A percentile compares a stretch with the other conserved stretches of the same genome.
These are phyloP conservation scores for Russula sp. DNA, from an alignment of 768 basidiomycete species.

Conservation along the genomic window DNA sequence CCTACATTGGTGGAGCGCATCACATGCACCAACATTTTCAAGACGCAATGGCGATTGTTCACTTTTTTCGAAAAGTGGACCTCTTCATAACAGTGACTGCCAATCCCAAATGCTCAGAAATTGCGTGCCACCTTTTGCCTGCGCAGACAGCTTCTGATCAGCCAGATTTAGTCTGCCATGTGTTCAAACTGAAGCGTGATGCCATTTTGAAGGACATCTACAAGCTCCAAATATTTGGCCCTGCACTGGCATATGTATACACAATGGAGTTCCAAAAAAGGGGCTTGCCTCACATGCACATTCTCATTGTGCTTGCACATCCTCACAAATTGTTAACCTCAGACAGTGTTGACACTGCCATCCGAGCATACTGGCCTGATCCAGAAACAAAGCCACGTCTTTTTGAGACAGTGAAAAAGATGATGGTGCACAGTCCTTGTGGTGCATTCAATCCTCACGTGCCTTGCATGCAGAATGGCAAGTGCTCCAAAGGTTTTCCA, in stretches of 20 bases:
- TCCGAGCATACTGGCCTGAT: background rate
- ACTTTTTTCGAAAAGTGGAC: conserved; percentile 32
- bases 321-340: background rate
- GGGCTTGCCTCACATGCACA: conserved; percentile 49
- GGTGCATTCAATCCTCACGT: background rate
- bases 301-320: conserved; percentile 23
- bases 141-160: conserved; percentile 34
- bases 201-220: too few relatives aligned
- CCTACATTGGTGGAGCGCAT: conserved; percentile 34
- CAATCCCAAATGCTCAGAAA: background rate
- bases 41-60: conserved; percentile 40
- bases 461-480: background rate
- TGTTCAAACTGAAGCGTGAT: too few relatives aligned
- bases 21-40: conserved; percentile 40
- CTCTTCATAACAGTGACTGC: conserved; percentile 28
- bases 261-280: conserved; percentile 39
- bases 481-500: background rate
- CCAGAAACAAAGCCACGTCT: rapidly evolving
- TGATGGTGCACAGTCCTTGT: background rate
- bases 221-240: conserved; percentile 36
- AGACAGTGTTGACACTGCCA: background rate
- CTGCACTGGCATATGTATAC: background rate
- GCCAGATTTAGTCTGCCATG: conserved; percentile 40
- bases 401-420: background rate
- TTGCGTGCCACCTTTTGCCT: background rate